Percentiles rank a stretch among this genome's conserved stretches.
Evolutionary conservation across 2,329 filamentous ascomycete species (phyloP).

Genomic region (Madurella fahalii): DNA sequence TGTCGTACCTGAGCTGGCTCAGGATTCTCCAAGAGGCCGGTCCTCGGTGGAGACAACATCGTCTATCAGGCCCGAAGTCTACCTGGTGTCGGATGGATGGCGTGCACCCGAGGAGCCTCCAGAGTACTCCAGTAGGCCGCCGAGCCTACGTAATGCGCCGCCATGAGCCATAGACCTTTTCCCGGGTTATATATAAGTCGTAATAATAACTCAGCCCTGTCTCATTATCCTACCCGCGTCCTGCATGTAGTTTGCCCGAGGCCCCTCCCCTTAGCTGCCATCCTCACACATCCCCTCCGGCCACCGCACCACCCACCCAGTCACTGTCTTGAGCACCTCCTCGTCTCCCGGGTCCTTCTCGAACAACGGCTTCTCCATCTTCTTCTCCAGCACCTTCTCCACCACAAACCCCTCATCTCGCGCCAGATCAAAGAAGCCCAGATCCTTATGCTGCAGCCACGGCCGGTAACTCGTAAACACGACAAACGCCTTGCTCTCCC

Average conservation of each 20-base stretch:
- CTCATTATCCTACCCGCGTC: not conserved
- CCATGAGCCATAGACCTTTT: not conserved
- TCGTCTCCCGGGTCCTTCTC: conserved; percentile 84
- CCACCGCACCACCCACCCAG: conserved; percentile 72
- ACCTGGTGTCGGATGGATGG: conserved; percentile 26
- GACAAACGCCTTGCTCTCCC: conserved; percentile 65
- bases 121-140: conserved; percentile 24
- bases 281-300: conserved; percentile 35
- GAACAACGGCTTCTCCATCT: conserved; percentile 84
- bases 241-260: not conserved
- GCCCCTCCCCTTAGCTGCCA: not conserved
- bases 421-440: conserved; percentile 80
- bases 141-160: conserved; percentile 20
- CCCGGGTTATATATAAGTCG: not conserved
- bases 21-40: conserved; percentile 5
- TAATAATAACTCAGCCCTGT: not conserved
- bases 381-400: conserved; percentile 73
- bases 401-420: conserved; percentile 68
- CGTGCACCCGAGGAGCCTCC: conserved; percentile 18
- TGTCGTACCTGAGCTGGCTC: not conserved
- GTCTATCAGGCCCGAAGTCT: conserved; percentile 19
- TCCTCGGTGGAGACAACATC: conserved; percentile 23
- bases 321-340: conserved; percentile 75
- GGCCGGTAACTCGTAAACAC: conserved; percentile 95
- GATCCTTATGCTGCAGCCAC: conserved; percentile 80